Evolutionary conservation across 306 rosid genomes (phyloP).

Genomic region (Coriaria nepalensis): DNA sequence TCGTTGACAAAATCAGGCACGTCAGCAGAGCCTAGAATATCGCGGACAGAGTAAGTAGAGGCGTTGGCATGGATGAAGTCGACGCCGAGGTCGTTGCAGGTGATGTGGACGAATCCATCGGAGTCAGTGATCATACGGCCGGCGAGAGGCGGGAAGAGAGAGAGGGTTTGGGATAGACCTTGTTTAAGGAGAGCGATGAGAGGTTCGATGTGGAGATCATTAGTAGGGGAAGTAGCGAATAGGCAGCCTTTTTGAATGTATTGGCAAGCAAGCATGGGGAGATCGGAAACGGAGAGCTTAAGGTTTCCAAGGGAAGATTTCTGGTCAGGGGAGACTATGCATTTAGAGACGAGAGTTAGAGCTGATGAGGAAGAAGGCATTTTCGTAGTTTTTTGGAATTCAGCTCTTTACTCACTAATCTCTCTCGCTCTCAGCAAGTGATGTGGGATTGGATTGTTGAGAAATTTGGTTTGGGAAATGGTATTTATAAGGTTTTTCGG

Average conservation of each 20-base stretch:
- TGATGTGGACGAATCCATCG: no score
- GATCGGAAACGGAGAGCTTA: slow-evolving; percentile 31
- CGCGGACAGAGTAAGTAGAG: slow-evolving; percentile 12
- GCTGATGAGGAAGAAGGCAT: slow-evolving; percentile 18
- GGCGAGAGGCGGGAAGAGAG: no score
- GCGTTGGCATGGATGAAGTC: background rate
- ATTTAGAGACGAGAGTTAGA: slow-evolving; percentile 26
- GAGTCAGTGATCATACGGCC: no score
- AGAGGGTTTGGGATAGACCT: no score
- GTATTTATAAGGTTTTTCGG: no score
- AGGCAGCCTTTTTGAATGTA: slow-evolving; percentile 52
- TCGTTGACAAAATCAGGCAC: slow-evolving; percentile 18
- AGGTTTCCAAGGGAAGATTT: slow-evolving; percentile 21
- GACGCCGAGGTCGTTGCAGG: no score
- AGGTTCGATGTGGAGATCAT: no score
- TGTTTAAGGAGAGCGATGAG: no score
- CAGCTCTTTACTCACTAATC: no score
- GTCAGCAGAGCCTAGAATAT: slow-evolving; percentile 26
- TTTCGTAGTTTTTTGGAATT: background rate
- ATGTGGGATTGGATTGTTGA: no score
- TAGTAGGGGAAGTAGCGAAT: slow-evolving; percentile 15
- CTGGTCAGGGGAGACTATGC: slow-evolving; percentile 34
- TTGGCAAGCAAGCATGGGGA: slow-evolving; percentile 26
- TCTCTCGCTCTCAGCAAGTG: no score
- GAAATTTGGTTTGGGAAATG: no score